Evolutionary conservation across 352 stramenopile genomes (phyloP), one percentile per base, ranked within the genome.

Genomic region (Elongisporangium prolatum): DNA sequence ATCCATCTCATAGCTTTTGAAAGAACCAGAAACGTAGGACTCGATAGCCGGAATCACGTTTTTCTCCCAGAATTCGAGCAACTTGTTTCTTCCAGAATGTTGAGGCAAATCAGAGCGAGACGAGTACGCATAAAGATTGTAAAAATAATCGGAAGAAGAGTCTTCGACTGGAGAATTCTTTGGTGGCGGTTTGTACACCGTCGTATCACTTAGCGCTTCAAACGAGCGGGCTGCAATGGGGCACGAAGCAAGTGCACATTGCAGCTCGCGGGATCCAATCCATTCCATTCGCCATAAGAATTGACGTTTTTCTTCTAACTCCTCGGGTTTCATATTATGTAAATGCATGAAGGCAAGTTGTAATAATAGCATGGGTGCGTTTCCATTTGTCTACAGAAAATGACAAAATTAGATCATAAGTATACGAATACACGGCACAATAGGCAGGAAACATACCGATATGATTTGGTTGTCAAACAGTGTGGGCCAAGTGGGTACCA

Each of bases 1-100:
- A 37, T 93, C 81, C 84, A 93, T 93, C 57, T 93, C 84, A 56
- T 93, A 93, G 48, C 74, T 89, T 62, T 93, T 93, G 59, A 93
- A 93, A 14, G 84, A 93, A 0, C 84, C 84, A 2, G 80, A 72
- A 9, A 93, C 84, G 47, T 93, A 93, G 21, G 77, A 84, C 56
- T 93, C 78, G 52, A 93, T 91, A 20, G 84, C 81, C 28, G 84
- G 84, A 54, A 93, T 93, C 25, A 93, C 84, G 52, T 93, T 86
- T 56, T 89, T 89, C 56, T 93, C 84, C 84, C 84, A 93, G 37
- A 89, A 89, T 55, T 93, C 84, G 37, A 93, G 60, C 52, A 93
- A 65, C 56, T 93, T 93, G 67, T 93, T 93, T 58, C 84, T 66
- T 0, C 80, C 79, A 0, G 81, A 88, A 48, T 88, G 79, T 49